phyloP scores from a whole-genome alignment of 1,139 yeast genomes.

The Candida gigantensis region DNA sequence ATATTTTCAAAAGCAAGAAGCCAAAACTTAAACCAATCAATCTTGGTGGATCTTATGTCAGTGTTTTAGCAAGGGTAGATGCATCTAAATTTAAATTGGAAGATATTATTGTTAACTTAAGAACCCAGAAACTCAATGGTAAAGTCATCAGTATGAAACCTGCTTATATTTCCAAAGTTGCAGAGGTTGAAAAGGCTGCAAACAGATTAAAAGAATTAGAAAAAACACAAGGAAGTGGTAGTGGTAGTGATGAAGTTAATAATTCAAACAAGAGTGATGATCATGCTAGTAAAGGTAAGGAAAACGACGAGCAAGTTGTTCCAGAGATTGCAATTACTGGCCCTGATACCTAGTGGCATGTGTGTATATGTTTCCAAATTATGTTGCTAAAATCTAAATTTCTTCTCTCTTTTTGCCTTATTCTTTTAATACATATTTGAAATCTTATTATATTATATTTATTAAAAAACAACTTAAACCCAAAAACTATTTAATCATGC shows the following conservation, averaged over 20 bases:
- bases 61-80: constrained; percentile 57
- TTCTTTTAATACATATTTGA: background rate
- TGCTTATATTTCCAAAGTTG: constrained; percentile 42
- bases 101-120: constrained; percentile 44
- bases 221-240: constrained; percentile 1
- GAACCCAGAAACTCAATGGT: constrained; percentile 26
- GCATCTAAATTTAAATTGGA: constrained; percentile 39
- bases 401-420: background rate
- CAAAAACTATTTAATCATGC: constrained; percentile 13
- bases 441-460: constrained; percentile 9
- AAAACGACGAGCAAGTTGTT: background rate
- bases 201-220: constrained; percentile 6
- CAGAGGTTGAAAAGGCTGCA: constrained; percentile 41
- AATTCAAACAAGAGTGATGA: background rate
- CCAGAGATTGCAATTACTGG: too few species aligned
- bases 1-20: constrained; percentile 38
- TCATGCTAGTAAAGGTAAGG: background rate
- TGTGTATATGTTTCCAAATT: too few species aligned
- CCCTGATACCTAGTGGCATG: too few species aligned
- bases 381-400: background rate
- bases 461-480: constrained; percentile 10
- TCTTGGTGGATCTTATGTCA: constrained; percentile 28
- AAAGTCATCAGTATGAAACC: constrained; percentile 37
- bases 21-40: constrained; percentile 15
- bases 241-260: background rate